phyloP scores from a whole-genome alignment of 208 protist species.

The Leishmania turanica region DNA sequence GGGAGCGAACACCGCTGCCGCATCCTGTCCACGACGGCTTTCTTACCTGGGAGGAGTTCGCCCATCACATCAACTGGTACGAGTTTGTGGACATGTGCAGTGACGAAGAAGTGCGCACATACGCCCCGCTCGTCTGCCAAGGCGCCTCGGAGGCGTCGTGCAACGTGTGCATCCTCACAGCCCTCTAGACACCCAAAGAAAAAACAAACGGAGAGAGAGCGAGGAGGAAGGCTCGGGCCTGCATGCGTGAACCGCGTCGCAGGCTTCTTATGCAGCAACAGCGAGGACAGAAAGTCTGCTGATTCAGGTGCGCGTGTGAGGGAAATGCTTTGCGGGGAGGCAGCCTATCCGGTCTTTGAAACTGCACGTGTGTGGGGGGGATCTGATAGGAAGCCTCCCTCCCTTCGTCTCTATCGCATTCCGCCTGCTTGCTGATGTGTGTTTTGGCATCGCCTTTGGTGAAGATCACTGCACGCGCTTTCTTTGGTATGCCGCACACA shows the following conservation, averaged over 20 bases:
- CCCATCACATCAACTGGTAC: conserved; percentile 75
- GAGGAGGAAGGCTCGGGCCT: not conserved
- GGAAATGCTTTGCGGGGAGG: not conserved
- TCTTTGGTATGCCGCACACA: not conserved
- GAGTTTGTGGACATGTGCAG: conserved; percentile 73
- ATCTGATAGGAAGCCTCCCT: not conserved
- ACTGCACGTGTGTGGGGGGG: not conserved
- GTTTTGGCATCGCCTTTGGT: not conserved
- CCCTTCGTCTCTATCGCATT: not conserved
- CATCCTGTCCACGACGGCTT: conserved; percentile 54
- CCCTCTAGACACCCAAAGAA: not conserved
- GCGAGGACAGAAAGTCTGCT: not conserved
- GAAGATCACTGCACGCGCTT: not conserved
- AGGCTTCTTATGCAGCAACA: not conserved
- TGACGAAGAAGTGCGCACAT: conserved; percentile 46
- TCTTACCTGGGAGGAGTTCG: conserved; percentile 72
- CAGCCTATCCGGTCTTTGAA: not conserved
- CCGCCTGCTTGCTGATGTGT: not conserved
- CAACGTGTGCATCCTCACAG: conserved; percentile 48
- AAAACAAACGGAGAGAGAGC: too few species aligned
- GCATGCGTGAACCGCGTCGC: not conserved
- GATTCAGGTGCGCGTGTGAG: not conserved
- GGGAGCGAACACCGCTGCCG: conserved; percentile 54
- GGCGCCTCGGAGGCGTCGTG: conserved; percentile 37
- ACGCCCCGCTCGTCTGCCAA: conserved; percentile 38